phyloP scores from a whole-genome alignment of 441 rosid species.

The Adansonia grandidieri region DNA sequence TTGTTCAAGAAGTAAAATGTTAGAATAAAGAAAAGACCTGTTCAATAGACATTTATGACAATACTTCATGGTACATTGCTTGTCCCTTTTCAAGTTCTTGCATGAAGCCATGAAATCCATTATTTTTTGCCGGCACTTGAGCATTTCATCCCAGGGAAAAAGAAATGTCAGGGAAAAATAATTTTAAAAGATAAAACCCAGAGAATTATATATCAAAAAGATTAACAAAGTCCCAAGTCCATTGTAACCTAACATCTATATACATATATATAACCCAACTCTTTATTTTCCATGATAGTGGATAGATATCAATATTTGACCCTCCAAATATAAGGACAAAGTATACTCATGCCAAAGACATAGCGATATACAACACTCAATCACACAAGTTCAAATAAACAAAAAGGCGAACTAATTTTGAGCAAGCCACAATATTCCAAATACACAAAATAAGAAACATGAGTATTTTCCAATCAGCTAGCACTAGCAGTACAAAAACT shows the following conservation, averaged over 20 bases:
- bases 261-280: neutral
- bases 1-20: neutral
- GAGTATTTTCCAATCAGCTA: neutral
- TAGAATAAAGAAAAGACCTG: constrained; percentile 45
- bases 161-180: constrained; percentile 1
- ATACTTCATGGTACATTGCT: constrained; percentile 54
- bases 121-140: constrained; percentile 87
- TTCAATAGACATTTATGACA: constrained; percentile 76
- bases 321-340: neutral
- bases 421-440: neutral
- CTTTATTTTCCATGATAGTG: neutral
- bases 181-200: neutral
- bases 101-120: constrained; percentile 62
- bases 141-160: constrained; percentile 22
- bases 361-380: neutral
- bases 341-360: neutral
- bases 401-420: neutral
- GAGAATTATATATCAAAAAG: neutral
- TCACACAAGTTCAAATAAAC: neutral
- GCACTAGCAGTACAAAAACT: neutral
- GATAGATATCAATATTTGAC: neutral
- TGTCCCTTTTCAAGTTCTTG: constrained; percentile 46
- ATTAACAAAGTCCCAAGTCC: neutral
- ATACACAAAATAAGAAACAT: neutral
- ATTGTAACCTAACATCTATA: neutral